phyloP scores from a whole-genome alignment of 495 filamentous ascomycete genomes.

The Podospora bellae-mahoneyi region DNA sequence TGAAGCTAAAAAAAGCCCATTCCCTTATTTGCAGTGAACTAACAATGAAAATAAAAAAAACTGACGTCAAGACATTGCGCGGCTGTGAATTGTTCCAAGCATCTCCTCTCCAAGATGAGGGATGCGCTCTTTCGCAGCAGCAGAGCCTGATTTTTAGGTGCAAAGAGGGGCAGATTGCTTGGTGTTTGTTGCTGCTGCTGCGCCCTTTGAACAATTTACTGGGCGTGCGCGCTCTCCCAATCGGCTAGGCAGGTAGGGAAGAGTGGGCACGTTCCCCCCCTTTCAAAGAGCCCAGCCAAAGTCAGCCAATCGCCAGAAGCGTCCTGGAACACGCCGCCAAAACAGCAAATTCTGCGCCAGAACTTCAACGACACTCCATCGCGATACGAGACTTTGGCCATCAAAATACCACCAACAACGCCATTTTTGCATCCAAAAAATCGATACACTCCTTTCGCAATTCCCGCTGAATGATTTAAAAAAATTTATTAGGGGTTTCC shows the following conservation, averaged over 20 bases:
- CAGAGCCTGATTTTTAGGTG: background rate
- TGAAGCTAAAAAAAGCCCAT: background rate
- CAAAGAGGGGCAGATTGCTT: slow-evolving; percentile 7
- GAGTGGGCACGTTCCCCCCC: slow-evolving; percentile 20
- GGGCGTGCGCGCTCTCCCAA: slow-evolving; percentile 3
- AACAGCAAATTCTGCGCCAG: slow-evolving; percentile 48
- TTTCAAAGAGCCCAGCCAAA: slow-evolving; percentile 17
- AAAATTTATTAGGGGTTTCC: slow-evolving; percentile 48
- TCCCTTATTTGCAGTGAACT: background rate
- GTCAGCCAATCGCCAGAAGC: slow-evolving; percentile 30
- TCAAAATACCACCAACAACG: slow-evolving; percentile 56
- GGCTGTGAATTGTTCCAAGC: background rate
- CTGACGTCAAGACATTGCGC: slow-evolving; percentile 12
- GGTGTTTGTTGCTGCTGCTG: slow-evolving; percentile 5
- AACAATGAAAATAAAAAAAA: background rate
- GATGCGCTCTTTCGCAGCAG: background rate
- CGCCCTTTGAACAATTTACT: slow-evolving; percentile 12
- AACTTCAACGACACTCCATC: slow-evolving; percentile 67
- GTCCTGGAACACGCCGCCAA: slow-evolving; percentile 31
- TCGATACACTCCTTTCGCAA: slow-evolving; percentile 54
- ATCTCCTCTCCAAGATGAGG: background rate
- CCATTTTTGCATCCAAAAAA: slow-evolving; percentile 53
- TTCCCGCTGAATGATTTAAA: slow-evolving; percentile 46
- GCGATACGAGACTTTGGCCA: slow-evolving; percentile 49
- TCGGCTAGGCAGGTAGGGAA: slow-evolving; percentile 7